Conservation (phyloP, 192 early-diverging fungal species). For the Coemansia asiatica region DNA sequence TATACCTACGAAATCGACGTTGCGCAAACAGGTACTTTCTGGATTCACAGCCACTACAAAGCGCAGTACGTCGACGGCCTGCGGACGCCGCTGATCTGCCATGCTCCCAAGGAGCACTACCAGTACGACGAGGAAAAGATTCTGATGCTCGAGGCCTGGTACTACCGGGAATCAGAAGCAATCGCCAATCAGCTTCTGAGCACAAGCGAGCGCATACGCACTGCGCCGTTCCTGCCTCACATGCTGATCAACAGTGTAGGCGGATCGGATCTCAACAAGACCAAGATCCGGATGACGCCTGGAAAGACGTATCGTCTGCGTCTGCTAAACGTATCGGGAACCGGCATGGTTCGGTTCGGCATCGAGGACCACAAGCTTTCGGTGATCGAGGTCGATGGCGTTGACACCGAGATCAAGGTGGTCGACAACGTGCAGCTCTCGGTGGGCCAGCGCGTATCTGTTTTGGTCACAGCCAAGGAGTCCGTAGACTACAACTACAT, state of each 20-base stretch:
- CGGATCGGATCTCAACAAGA: constrained; percentile 56
- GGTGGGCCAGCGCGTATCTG: constrained; percentile 77
- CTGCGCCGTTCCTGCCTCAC: constrained; percentile 31
- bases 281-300: constrained; percentile 61
- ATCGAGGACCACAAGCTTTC: constrained; percentile 76
- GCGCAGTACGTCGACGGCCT: constrained; percentile 82
- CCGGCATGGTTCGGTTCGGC: constrained; percentile 70
- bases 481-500: constrained; percentile 63
- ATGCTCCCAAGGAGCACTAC: constrained; percentile 58
- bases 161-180: constrained; percentile 60
- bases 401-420: constrained; percentile 59
- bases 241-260: constrained; percentile 62
- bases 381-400: constrained; percentile 83
- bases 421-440: constrained; percentile 62
- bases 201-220: constrained; percentile 37
- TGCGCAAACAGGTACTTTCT: constrained; percentile 77
- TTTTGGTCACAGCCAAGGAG: constrained; percentile 73
- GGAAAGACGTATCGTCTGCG: constrained; percentile 85
- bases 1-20: constrained; percentile 70
- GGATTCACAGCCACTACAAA: constrained; percentile 74
- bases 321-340: constrained; percentile 73
- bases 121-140: constrained; percentile 69
- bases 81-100: constrained; percentile 70
- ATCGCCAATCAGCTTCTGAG: constrained; percentile 62
- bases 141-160: constrained; percentile 72